Base-by-base conservation (phyloP, 2,329 filamentous ascomycete species). In the Phoma herbarum region DNA sequence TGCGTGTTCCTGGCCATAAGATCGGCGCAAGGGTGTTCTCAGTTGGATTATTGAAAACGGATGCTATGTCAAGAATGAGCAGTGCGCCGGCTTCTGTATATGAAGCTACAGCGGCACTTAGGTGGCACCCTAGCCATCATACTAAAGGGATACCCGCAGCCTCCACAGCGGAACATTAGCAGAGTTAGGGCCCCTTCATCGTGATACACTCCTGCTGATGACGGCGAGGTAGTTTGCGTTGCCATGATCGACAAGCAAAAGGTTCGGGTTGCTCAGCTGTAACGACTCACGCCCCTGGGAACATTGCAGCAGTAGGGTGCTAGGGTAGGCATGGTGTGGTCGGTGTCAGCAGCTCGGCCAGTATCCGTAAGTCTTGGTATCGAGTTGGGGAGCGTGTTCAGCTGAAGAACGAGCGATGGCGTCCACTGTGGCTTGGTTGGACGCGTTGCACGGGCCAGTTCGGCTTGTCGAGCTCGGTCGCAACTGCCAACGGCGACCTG, bases 251-350 rank as follows among this genome's bases (percentile, higher is more conserved):
- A 64, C 63, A 61, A 65, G 61, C 60, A 62, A 59, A 50, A 48
- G 48, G 54, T 64, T 70, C 66, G 67, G 68, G 63, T 61, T 62
- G 64, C 69, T 76, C 74, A 76, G 74, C 74, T 76, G 67, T 51
- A 60, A 66, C 60, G 61, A 63, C 57, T 66, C 57, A 60, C 72
- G 72, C 73, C 71, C 65, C 61, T 67, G 62, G 63, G 67, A 68
- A 68, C 60, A 65, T 70, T 68, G 66, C 67, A 72, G 69, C 60
- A 67, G 66, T 68, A 70, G 70, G 64, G 61, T 73, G 66, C 71
- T 66, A 60, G 67, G 66, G 63, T 68, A 66, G 64, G 61, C 72
- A 66, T 66, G 61, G 56, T 61, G 61, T 62, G 64, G 66, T 61
- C 52, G 49, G 61, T 62, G 64, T 69, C 64, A 69, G 63, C 66